Base-by-base conservation (phyloP, 371 early-diverging fungal species). In the Vairimorpha necatrix region DNA sequence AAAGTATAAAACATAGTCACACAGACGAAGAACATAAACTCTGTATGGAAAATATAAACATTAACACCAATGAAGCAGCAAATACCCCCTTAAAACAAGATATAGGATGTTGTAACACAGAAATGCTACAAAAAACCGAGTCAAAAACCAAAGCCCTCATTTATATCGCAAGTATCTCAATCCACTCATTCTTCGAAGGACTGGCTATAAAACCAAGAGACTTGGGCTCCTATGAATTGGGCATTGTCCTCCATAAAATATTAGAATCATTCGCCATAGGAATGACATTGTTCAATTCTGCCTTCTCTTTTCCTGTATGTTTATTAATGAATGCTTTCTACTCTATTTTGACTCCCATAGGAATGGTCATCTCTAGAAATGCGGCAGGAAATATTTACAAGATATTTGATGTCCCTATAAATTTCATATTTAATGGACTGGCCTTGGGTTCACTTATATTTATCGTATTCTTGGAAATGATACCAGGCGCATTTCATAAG, bases 121-220 rank as follows among this genome's bases (percentile, higher is more conserved):
- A 81, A 28, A 60, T 74, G 28, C 65, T 84, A 61, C 77, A 79
- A 53, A 71, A 79, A 13, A 69, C 75, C 13, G 77, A 77, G 0
- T 69, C 75, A 14, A 79, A 75, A 38, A 66, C 75, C 66, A 74
- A 83, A 63, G 85, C 81, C 0, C 67, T 83, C 18, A 75, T 85
- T 46, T 81, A 76, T 71, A 74, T 86, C 38, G 26, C 78, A 6
- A 80, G 82, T 1, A 77, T 86, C 67, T 82, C 83, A 67, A 63
- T 86, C 13, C 86, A 86, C 69, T 83, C 83, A n/a, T 84, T 86
- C 65, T 81, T 86, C 62, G 86, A 86, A 72, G 86, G 86, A 20
- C 54, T 86, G 30, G 83, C 66, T 26, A 67, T 76, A 30, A 69
- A 69, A 20, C 67, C 47, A 33, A 34, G 32, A 0, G n/a, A 63